Conservation (phyloP, 176 grass and related monocot genomes). For the Eleusine indica region DNA sequence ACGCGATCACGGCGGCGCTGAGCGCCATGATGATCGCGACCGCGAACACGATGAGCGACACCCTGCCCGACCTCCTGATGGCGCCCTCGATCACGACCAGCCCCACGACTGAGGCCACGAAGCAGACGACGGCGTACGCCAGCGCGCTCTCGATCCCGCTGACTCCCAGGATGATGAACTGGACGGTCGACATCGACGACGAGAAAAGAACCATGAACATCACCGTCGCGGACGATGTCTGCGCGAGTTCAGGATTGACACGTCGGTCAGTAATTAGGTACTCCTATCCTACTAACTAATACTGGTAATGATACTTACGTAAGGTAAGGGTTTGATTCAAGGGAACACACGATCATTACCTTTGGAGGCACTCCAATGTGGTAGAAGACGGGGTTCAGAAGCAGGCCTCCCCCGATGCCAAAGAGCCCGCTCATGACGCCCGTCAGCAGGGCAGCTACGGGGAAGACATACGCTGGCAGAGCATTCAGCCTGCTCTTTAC, state of each 20-base stretch:
- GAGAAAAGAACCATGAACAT: constrained; percentile 54
- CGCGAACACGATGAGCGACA: constrained; percentile 45
- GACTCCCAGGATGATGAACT: constrained; percentile 47
- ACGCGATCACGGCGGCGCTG: constrained; percentile 33
- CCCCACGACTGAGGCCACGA: constrained; percentile 38
- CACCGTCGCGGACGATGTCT: constrained; percentile 15
- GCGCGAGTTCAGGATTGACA: not conserved
- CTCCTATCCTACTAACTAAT: not conserved
- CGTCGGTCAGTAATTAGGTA: not conserved
- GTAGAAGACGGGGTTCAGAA: constrained; percentile 67
- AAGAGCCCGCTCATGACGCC: constrained; percentile 70
- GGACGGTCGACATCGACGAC: constrained; percentile 57
- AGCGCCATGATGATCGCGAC: constrained; percentile 45
- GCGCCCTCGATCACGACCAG: constrained; percentile 35
- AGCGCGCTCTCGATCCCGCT: constrained; percentile 25
- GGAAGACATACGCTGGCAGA: constrained; percentile 41
- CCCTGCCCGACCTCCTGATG: constrained; percentile 39
- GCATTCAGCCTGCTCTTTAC: not conserved
- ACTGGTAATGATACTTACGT: not conserved
- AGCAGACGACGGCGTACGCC: constrained; percentile 42
- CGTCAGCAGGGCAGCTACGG: constrained; percentile 52
- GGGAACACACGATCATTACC: constrained; percentile 1
- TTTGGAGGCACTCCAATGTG: constrained; percentile 68
- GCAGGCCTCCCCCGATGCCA: constrained; percentile 69
- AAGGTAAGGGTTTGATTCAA: not conserved